These are phyloP conservation scores for Lathyrus sativus DNA, from an alignment of 306 rosid genomes.

Conservation along the genomic window DNA sequence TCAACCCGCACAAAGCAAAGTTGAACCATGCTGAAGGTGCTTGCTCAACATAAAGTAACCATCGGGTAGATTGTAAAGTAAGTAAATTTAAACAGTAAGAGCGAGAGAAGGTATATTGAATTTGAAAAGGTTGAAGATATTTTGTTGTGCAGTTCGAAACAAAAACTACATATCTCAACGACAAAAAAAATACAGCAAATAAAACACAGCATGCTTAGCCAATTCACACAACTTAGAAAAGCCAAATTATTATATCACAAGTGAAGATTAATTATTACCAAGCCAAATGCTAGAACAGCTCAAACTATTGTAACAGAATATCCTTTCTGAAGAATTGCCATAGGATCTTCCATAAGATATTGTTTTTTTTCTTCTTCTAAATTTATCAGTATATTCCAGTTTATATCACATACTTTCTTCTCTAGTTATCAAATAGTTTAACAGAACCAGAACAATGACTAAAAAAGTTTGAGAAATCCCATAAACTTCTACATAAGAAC, in stretches of 20 bases:
- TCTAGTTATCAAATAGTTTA: constrained; percentile 29
- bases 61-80: constrained; percentile 81
- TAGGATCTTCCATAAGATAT: no score
- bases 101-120: constrained; percentile 14
- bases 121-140: constrained; percentile 31
- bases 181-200: no score
- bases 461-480: no score
- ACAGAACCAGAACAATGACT: constrained; percentile 31
- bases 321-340: no score
- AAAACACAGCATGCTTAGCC: no score
- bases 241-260: no score
- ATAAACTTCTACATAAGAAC: no score
- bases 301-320: no score
- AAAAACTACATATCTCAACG: constrained; percentile 31
- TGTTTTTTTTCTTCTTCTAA: no score
- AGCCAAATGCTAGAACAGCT: no score
- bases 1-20: constrained; percentile 93
- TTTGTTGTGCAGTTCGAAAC: constrained; percentile 24
- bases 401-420: background rate
- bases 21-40: constrained; percentile 99
- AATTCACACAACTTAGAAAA: no score
- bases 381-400: background rate
- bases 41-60: constrained; percentile 96
- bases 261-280: no score
- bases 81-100: constrained; percentile 38